Evolutionary conservation across 2,329 filamentous ascomycete species (phyloP), one percentile per base, ranked within the genome.

Genomic region (Aureobasidium pullulans): DNA sequence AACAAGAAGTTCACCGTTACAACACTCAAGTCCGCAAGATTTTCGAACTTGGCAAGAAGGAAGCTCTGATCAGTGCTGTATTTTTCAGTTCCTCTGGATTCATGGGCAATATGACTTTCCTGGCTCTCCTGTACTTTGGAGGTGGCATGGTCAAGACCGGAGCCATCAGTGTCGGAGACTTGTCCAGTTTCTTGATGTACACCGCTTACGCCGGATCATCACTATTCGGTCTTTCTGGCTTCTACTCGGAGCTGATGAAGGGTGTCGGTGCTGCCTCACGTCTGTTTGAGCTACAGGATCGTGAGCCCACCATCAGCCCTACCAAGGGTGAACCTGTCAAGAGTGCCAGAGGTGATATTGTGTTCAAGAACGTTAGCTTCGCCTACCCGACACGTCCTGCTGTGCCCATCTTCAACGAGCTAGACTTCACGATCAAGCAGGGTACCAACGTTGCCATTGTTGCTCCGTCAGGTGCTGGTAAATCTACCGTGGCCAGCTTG

Each of bases 211-310:
- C 85, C 57, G 85, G 85, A 16, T 94, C 89, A 50, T 96, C 90
- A 73, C 83, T 99, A 64, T 96, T 97, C 66, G 94, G 94, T 4
- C 79, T 99, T 1, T 96, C 91, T 4, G 90, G 89, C 60, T 99
- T 99, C 76, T 99, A 96, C 74, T 96, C 92, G 0, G 94, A 99
- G 71, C 81, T 99, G 62, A 99, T 99, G 94, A 99, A 99, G 74
- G 95, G 95, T 43, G 93, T 96, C 4, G 94, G 95, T 68, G 94
- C 94, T 43, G 94, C 94, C n/a, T 96, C 88, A 68, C 88, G 94
- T 62, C 80, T 99, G 1, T 99, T 99, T 69, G 94, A 99, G 70
- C 82, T 99, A 6, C 92, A 97, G 71, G 94, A 99, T 72, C 86
- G 94, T 63, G 79, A 89, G 61, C 89, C 92, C 0, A 87, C 85